A percentile compares a stretch with the other conserved stretches of the same genome.
Evolutionary conservation across 1,139 yeast species (phyloP).

Genomic region (Kodamaea arcana): DNA sequence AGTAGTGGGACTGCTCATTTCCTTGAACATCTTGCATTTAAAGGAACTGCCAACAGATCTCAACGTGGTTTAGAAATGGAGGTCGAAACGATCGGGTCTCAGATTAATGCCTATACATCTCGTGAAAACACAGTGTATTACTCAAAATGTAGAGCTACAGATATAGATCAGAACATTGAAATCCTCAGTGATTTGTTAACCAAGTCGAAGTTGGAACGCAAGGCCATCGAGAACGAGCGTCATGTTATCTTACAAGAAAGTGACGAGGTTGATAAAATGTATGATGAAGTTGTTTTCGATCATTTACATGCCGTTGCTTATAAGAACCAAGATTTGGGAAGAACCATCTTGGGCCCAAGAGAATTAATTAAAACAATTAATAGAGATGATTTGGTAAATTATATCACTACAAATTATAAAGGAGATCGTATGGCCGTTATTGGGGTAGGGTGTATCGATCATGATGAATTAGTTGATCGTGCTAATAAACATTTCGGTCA

Average conservation of each 20-base stretch:
- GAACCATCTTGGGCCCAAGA: constrained; percentile 96
- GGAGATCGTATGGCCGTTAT: constrained; percentile 98
- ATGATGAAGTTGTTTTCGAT: constrained; percentile 96
- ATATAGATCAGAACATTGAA: constrained; percentile 82
- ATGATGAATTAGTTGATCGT: constrained; percentile 69
- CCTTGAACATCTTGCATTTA: constrained; percentile 91
- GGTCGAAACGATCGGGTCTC: constrained; percentile 95
- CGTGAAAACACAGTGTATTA: constrained; percentile 96
- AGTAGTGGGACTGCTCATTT: constrained; percentile 96
- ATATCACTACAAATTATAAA: constrained; percentile 81
- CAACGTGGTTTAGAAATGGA: constrained; percentile 85
- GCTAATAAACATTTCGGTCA: constrained; percentile 78
- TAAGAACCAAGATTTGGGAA: constrained; percentile 87
- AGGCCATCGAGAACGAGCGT: constrained; percentile 91
- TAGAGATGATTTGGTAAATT: constrained; percentile 69
- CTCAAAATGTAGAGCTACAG: constrained; percentile 79
- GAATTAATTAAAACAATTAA: constrained; percentile 80
- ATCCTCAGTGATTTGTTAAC: constrained; percentile 87
- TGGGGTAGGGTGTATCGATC: constrained; percentile 93
- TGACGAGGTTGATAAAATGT: constrained; percentile 97
- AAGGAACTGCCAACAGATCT: constrained; percentile 82
- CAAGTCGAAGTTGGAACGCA: constrained; percentile 71
- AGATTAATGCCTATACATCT: constrained; percentile 93
- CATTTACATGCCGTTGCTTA: constrained; percentile 91
- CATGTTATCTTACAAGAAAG: constrained; percentile 94